phyloP scores from a whole-genome alignment of 1,284 basidiomycete species.

The Somion occarium region DNA sequence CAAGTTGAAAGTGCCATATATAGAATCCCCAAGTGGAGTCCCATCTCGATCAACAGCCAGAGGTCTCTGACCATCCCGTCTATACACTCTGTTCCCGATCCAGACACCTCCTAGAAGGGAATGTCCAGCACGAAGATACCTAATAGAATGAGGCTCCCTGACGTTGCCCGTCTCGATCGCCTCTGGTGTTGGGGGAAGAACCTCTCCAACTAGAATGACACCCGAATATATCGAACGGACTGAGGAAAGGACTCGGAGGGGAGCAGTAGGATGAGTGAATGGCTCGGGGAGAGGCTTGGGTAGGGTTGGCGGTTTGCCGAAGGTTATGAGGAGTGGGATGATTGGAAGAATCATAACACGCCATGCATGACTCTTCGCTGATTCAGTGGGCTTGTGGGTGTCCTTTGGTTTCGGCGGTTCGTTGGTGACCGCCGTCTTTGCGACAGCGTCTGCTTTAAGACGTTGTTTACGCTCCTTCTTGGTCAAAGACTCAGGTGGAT shows the following conservation, averaged over 20 bases:
- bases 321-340: constrained; percentile 30
- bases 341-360: constrained; percentile 33
- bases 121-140: constrained; percentile 85
- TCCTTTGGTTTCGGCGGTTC: constrained; percentile 1
- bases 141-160: constrained; percentile 44
- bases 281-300: constrained; percentile 47
- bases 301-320: constrained; percentile 49
- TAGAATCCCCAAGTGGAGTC: constrained; percentile 63
- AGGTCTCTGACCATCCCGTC: constrained; percentile 35
- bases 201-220: constrained; percentile 74
- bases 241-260: constrained; percentile 67
- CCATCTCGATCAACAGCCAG: constrained; percentile 47
- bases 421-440: background rate
- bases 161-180: constrained; percentile 24
- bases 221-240: constrained; percentile 69
- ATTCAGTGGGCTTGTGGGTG: background rate
- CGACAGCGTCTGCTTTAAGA: background rate
- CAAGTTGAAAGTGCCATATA: constrained; percentile 79
- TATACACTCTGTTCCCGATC: constrained; percentile 49
- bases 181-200: constrained; percentile 36
- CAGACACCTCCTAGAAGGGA: constrained; percentile 87
- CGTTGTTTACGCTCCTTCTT: background rate
- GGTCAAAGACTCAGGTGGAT: background rate
- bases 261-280: constrained; percentile 48
- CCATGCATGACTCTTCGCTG: constrained; percentile 22